Base-by-base conservation (phyloP, 2,329 filamentous ascomycete species). In the Curvularia hawaiiensis region DNA sequence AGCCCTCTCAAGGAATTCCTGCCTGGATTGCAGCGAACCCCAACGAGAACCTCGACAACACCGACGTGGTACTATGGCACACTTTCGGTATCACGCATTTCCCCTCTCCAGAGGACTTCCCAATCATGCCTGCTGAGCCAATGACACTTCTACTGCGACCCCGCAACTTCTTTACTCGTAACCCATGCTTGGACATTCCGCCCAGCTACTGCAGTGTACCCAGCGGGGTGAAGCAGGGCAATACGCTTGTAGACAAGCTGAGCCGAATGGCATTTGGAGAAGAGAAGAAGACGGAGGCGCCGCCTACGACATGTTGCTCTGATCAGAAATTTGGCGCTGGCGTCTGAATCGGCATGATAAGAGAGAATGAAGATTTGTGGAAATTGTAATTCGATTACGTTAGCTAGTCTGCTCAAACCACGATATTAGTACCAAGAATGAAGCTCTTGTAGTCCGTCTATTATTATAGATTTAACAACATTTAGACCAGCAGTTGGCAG, bases 81-180 rank as follows among this genome's bases (percentile, higher is more conserved):
- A 96, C 92, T 0, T 97, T 97, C 70, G 93, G 93, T 35, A 82
- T 97, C 35, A 94, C 90, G 0, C 93, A 97, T 74, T 94, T 97
- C 80, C 92, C 93, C 0, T 81, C 90, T 0, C 92, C 92, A 0
- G 93, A 97, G 73, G 93, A 97, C 76, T 97, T 91, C 80, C 93
- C 93, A 30, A 83, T 97, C 66, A 97, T 97, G 92, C 92, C 92
- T 0, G 90, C 86, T 40, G 77, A 82, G 80, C 90, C 91, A 0
- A 93, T 97, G 84, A 91, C 87, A 1, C 79, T 96, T 65, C 82
- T 96, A 35, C 80, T 96, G 40, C 81, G 91, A 31, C 92, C 92
- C 3, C 80, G 91, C 41, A 89, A 96, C 79, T 96, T 96, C 83
- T 96, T 96, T 78, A 79, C 83, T 22, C 83, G 85, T 66, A 96